Percentiles rank a stretch among this genome's conserved stretches.
phyloP scores from a whole-genome alignment of 805 yeast species.

The Hanseniaspora jakobsenii region DNA sequence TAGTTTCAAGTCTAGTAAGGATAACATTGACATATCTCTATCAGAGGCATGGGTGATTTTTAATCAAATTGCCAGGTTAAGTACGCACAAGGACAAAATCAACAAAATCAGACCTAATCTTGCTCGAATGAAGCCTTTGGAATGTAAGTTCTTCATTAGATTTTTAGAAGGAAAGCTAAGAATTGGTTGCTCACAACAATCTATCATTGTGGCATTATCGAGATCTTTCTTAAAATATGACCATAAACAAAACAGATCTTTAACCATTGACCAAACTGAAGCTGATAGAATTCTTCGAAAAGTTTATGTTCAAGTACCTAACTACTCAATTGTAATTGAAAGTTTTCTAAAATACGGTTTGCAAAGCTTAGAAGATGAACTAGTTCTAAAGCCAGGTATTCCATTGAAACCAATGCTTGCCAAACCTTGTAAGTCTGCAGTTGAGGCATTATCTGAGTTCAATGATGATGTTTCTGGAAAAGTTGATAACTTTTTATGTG shows the following conservation, averaged over 20 bases:
- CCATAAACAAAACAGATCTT: constrained; percentile 19
- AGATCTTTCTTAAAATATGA: constrained; percentile 69
- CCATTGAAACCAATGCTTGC: constrained; percentile 98
- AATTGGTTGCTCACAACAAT: constrained; percentile 88
- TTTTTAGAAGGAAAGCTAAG: constrained; percentile 86
- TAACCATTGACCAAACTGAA: constrained; percentile 33
- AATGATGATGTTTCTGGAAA: constrained; percentile 39
- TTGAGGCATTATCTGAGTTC: constrained; percentile 84
- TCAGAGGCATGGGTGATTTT: constrained; percentile 61
- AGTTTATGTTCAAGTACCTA: constrained; percentile 82
- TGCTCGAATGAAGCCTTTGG: constrained; percentile 72
- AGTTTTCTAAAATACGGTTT: constrained; percentile 60
- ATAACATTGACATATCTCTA: constrained; percentile 45
- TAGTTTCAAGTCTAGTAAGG: constrained; percentile 44
- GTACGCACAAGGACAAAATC: constrained; percentile 69
- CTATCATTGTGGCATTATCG: constrained; percentile 71
- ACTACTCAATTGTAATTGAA: constrained; percentile 66
- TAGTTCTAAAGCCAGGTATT: constrained; percentile 77
- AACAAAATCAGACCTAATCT: constrained; percentile 70
- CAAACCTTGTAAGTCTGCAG: constrained; percentile 85
- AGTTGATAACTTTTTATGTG: constrained; percentile 64
- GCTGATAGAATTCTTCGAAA: constrained; percentile 76
- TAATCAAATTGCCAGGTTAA: constrained; percentile 75
- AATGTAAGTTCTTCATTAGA: constrained; percentile 82
- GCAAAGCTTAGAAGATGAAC: constrained; percentile 47